Percentiles rank a stretch among this genome's conserved stretches.
Evolutionary conservation across 495 filamentous ascomycete genomes (phyloP).

Genomic region (Rhizodiscina lignyota): DNA sequence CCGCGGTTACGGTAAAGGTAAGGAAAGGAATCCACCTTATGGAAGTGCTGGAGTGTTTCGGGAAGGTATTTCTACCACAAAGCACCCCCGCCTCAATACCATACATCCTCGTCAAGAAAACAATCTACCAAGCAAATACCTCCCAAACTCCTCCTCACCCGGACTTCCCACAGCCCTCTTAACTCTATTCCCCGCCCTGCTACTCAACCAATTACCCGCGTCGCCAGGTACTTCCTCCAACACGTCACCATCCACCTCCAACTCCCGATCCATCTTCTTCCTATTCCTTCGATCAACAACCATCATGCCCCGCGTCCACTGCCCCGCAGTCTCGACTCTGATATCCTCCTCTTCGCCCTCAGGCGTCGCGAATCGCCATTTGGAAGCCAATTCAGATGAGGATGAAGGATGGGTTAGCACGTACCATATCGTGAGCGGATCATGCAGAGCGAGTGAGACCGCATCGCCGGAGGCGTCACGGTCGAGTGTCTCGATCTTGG

Average conservation of each 20-base stretch:
- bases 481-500: constrained; percentile 47
- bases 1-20: too few relatives aligned
- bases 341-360: constrained; percentile 48
- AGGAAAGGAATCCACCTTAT: too few relatives aligned
- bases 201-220: constrained; percentile 56
- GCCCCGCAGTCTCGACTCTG: constrained; percentile 69
- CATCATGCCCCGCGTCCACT: constrained; percentile 91
- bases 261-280: constrained; percentile 28
- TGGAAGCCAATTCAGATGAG: constrained; percentile 3
- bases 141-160: constrained; percentile 29
- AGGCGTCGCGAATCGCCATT: constrained; percentile 27
- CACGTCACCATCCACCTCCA: constrained; percentile 34
- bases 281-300: constrained; percentile 54
- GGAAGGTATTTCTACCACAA: too few relatives aligned
- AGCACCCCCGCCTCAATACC: too few relatives aligned
- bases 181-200: constrained; percentile 57
- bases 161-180: constrained; percentile 46
- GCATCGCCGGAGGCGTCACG: constrained; percentile 24
- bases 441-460: constrained; percentile 59
- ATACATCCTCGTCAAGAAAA: too few relatives aligned
- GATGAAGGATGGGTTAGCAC: constrained; percentile 37
- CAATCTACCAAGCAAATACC: constrained; percentile 20
- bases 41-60: too few relatives aligned
- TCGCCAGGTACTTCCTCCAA: constrained; percentile 40
- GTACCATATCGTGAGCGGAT: constrained; percentile 82